These are phyloP conservation scores for Hygrophoropsis aurantiaca DNA, from an alignment of 768 basidiomycete species.

Conservation along the genomic window DNA sequence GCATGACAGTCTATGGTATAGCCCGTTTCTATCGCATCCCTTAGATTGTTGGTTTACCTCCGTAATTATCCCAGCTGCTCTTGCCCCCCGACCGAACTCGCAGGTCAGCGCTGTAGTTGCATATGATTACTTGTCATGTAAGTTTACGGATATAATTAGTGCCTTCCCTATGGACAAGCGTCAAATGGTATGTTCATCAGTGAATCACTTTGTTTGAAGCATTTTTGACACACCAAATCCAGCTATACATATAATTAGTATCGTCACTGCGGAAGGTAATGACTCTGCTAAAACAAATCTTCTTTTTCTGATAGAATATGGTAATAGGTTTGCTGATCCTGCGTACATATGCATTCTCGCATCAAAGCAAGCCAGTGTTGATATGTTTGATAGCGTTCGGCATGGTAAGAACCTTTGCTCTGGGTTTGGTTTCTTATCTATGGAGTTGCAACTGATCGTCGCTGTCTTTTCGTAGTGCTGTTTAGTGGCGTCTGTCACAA, in stretches of 20 bases:
- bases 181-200: not conserved
- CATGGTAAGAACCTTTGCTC: not conserved
- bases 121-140: too few species aligned
- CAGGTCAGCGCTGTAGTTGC: too few species aligned
- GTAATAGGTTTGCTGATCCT: constrained; percentile 3
- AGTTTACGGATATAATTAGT: too few species aligned
- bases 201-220: not conserved
- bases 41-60: not conserved
- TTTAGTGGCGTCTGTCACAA: not conserved
- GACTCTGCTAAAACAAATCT: not conserved
- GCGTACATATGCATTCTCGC: not conserved
- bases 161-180: not conserved
- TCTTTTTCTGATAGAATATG: not conserved
- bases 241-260: constrained; percentile 4
- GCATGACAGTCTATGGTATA: not conserved
- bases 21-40: not conserved
- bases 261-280: constrained; percentile 4
- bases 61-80: not conserved
- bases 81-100: not conserved
- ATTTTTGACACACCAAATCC: not conserved
- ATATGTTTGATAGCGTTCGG: not conserved
- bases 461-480: too few species aligned
- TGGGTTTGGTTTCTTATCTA: not conserved
- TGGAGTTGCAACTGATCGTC: too few species aligned
- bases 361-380: not conserved